A percentile compares a stretch with the other conserved stretches of the same genome.
Evolutionary conservation across 2,329 filamentous ascomycete genomes (phyloP).

Genomic region (Phyllosticta citrichinensis): DNA sequence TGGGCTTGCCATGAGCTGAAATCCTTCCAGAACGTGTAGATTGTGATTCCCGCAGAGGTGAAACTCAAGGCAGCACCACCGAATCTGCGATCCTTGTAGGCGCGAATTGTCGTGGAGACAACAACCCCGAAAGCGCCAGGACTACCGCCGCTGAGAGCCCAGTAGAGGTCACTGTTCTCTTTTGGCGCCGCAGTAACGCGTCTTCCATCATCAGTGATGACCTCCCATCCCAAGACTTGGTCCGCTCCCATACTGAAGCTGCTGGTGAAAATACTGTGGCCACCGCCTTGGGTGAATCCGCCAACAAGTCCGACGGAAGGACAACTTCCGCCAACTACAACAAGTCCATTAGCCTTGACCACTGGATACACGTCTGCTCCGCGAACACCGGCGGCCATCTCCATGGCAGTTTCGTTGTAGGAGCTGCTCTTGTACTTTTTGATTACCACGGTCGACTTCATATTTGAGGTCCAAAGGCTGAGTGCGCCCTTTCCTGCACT

Average conservation of each 20-base stretch:
- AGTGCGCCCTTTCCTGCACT: conserved; percentile 24
- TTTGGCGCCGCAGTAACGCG: conserved; percentile 18
- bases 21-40: neutral
- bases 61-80: conserved; percentile 18
- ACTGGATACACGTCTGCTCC: conserved; percentile 21
- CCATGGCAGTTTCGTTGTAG: conserved; percentile 20
- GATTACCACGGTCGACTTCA: conserved; percentile 22
- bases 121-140: conserved; percentile 24
- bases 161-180: conserved; percentile 25
- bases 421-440: conserved; percentile 18
- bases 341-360: conserved; percentile 15
- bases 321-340: conserved; percentile 22
- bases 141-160: conserved; percentile 25
- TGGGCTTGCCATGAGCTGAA: neutral
- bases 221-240: conserved; percentile 22
- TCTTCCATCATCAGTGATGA: conserved; percentile 22
- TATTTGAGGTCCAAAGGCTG: conserved; percentile 27
- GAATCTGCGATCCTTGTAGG: conserved; percentile 15
- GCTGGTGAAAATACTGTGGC: conserved; percentile 14
- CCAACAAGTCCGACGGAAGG: conserved; percentile 24
- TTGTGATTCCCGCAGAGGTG: neutral
- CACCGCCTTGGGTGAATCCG: conserved; percentile 24
- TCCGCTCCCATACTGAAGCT: conserved; percentile 21
- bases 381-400: conserved; percentile 23
- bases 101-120: conserved; percentile 20